Evolutionary conservation across 2,329 filamentous ascomycete species (phyloP).

Genomic region (Ceratocystis lukuohia): DNA sequence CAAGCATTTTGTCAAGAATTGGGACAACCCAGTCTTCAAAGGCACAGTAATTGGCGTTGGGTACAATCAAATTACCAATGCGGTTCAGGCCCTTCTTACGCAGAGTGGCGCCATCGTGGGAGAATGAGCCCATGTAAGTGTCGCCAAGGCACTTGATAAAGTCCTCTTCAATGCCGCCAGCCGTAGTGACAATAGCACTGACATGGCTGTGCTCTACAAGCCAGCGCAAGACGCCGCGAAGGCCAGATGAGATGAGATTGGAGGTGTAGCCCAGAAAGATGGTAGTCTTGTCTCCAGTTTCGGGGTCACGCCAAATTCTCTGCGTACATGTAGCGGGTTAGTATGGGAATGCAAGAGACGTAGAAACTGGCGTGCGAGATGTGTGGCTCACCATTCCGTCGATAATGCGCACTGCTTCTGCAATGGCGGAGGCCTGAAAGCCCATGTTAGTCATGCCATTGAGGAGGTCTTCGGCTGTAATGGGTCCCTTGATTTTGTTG

Average conservation of each 20-base stretch:
- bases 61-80: constrained; percentile 89
- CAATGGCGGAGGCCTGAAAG: constrained; percentile 56
- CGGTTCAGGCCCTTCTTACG: constrained; percentile 81
- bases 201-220: constrained; percentile 87
- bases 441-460: constrained; percentile 77
- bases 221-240: constrained; percentile 82
- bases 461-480: constrained; percentile 77
- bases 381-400: constrained; percentile 67
- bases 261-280: constrained; percentile 97
- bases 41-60: constrained; percentile 86
- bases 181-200: constrained; percentile 86
- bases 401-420: constrained; percentile 79
- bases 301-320: constrained; percentile 69
- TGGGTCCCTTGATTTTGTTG: constrained; percentile 60
- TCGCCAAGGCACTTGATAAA: constrained; percentile 95
- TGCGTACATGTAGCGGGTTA: constrained; percentile 21
- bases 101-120: constrained; percentile 59
- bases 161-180: constrained; percentile 91
- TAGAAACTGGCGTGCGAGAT: not conserved
- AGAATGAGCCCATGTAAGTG: constrained; percentile 85
- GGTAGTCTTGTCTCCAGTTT: constrained; percentile 67
- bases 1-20: constrained; percentile 85
- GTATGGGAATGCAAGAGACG: not conserved
- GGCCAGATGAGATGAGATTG: constrained; percentile 90
- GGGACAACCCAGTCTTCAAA: constrained; percentile 98